Percentiles rank a stretch among this genome's conserved stretches.
phyloP scores from a whole-genome alignment of 2,329 filamentous ascomycete genomes.

The Cryphonectria naterciae region DNA sequence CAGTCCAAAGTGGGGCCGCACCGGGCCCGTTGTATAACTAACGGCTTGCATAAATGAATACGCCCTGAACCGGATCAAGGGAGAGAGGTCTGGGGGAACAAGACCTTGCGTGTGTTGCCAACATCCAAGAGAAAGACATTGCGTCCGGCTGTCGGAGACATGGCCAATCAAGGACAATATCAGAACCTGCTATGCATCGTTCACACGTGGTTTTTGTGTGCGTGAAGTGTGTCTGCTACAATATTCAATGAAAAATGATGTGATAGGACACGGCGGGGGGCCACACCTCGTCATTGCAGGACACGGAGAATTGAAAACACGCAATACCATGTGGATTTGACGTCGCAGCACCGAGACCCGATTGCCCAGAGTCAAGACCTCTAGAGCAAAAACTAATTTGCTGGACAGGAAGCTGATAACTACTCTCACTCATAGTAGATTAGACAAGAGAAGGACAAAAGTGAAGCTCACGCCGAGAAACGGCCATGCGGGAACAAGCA shows the following conservation, averaged over 20 bases:
- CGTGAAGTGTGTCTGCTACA: neutral
- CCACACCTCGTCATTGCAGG: slow-evolving; percentile 6
- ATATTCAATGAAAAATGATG: neutral
- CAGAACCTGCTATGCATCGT: neutral
- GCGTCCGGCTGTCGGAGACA: neutral
- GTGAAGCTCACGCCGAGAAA: slow-evolving; percentile 21
- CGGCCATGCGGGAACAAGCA: slow-evolving; percentile 25
- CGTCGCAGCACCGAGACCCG: neutral
- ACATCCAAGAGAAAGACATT: neutral
- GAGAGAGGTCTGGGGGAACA: neutral
- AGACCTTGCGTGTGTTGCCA: neutral
- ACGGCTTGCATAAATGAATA: neutral
- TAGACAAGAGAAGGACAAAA: neutral
- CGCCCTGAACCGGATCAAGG: neutral
- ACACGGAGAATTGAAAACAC: slow-evolving; percentile 12
- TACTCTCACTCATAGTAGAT: too few relatives aligned
- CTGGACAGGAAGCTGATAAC: neutral
- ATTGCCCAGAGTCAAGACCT: neutral
- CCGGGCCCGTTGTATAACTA: neutral
- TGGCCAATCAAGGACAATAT: neutral
- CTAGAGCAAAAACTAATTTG: neutral
- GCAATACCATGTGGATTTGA: slow-evolving; percentile 3
- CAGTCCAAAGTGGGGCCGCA: neutral
- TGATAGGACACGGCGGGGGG: neutral
- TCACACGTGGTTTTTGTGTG: neutral